A percentile compares a stretch with the other conserved stretches of the same genome.
These are phyloP conservation scores for Flaveria trinervia DNA, from an alignment of 129 eudicot species.

Conservation along the genomic window DNA sequence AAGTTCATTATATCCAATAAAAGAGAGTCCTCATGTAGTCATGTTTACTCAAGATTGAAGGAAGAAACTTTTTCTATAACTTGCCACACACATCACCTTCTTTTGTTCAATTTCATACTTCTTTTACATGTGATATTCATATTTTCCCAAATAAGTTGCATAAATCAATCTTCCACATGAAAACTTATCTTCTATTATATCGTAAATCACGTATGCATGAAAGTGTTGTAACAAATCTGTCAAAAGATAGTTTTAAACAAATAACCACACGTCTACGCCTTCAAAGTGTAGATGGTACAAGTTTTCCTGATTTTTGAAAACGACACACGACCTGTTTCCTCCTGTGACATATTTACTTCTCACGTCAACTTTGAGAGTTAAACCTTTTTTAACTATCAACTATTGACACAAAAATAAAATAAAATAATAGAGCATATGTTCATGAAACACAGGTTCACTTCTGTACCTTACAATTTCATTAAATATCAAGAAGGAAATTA, in stretches of 20 bases:
- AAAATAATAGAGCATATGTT: constrained; percentile 4
- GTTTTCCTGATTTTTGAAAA: constrained; percentile 26
- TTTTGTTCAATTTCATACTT: constrained; percentile 28
- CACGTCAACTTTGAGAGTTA: background rate
- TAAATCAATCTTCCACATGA: constrained; percentile 33
- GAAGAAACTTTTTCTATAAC: background rate
- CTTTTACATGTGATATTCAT: constrained; percentile 3
- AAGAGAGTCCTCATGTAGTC: constrained; percentile 33
- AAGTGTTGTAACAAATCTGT: background rate
- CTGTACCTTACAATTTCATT: constrained; percentile 32
- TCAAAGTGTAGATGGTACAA: constrained; percentile 19
- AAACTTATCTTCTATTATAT: constrained; percentile 31
- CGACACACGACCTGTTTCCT: constrained; percentile 36
- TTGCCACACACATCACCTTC: constrained; percentile 33
- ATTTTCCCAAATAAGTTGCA: constrained; percentile 30
- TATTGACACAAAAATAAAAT: background rate
- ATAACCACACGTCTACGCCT: constrained; percentile 24
- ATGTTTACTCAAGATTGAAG: constrained; percentile 37
- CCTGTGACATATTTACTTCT: constrained; percentile 39
- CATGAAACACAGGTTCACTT: constrained; percentile 9
- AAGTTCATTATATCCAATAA: constrained; percentile 36
- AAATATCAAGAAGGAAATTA: constrained; percentile 29
- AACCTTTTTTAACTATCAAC: background rate
- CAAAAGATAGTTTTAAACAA: constrained; percentile 24
- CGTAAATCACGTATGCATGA: constrained; percentile 40